phyloP scores from a whole-genome alignment of 2,329 filamentous ascomycete genomes.

The Monosporascus cannonballus region DNA sequence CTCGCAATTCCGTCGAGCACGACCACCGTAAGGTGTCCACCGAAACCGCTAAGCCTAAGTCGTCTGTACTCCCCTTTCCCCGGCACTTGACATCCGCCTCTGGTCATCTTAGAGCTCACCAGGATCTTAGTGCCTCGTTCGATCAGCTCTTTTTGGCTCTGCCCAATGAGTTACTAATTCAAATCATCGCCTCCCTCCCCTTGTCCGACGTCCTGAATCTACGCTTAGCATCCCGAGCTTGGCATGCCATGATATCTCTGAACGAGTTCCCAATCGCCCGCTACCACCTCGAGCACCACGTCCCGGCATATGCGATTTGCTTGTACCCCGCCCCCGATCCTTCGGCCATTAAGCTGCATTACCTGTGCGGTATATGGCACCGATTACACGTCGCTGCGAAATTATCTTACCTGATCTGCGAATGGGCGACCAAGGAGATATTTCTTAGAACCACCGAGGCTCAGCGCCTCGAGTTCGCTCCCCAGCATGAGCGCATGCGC shows the following conservation, averaged over 20 bases:
- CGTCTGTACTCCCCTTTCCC: conserved; percentile 10
- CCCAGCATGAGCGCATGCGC: conserved; percentile 58
- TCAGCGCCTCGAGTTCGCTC: conserved; percentile 51
- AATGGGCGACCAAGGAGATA: conserved; percentile 60
- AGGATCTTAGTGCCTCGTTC: conserved; percentile 35
- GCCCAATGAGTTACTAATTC: conserved; percentile 57
- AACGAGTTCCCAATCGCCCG: conserved; percentile 58
- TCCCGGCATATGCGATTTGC: conserved; percentile 54
- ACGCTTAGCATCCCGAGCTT: conserved; percentile 50
- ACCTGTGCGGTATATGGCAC: conserved; percentile 60
- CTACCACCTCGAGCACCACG: conserved; percentile 52
- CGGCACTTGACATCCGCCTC: neutral
- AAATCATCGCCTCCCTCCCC: conserved; percentile 54
- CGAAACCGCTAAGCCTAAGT: conserved; percentile 19
- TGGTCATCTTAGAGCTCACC: conserved; percentile 1
- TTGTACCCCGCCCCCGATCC: conserved; percentile 50
- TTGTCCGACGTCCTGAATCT: conserved; percentile 55
- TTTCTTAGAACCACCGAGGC: conserved; percentile 52
- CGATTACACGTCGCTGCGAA: conserved; percentile 59
- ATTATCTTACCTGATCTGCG: conserved; percentile 54
- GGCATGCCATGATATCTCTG: conserved; percentile 52
- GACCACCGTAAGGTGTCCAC: conserved; percentile 19
- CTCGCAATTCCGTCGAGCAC: conserved; percentile 25
- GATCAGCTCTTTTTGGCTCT: conserved; percentile 52
- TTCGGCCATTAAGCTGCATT: conserved; percentile 48